These are phyloP conservation scores for Cordyceps tenuipes DNA, from an alignment of 2,329 filamentous ascomycete genomes.

Conservation along the genomic window DNA sequence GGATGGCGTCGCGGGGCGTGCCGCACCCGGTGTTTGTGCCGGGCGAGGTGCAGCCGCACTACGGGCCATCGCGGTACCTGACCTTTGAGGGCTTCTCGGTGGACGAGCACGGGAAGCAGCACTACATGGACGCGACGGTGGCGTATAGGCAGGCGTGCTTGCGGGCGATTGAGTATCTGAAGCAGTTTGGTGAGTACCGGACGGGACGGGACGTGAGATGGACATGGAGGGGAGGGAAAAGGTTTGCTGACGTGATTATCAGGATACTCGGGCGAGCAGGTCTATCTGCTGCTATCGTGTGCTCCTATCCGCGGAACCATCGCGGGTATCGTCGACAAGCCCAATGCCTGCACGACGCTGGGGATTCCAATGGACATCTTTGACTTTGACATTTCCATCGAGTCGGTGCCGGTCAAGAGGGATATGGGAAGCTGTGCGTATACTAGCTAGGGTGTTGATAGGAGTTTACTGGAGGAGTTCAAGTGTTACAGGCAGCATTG, in stretches of 20 bases:
- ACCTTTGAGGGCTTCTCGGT: conserved; percentile 90
- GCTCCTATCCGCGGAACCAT: conserved; percentile 83
- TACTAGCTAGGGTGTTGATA: background rate
- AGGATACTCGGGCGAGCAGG: conserved; percentile 65
- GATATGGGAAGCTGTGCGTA: conserved; percentile 17
- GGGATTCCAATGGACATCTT: conserved; percentile 91
- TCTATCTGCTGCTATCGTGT: conserved; percentile 77
- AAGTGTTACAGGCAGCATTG: too few relatives aligned
- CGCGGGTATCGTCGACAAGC: conserved; percentile 83
- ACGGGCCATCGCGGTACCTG: conserved; percentile 68
- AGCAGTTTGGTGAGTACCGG: conserved; percentile 23
- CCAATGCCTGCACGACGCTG: conserved; percentile 83
- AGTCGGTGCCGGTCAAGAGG: conserved; percentile 17
- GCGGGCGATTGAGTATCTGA: conserved; percentile 33
- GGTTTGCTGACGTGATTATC: background rate
- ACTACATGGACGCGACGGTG: conserved; percentile 78
- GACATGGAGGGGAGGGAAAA: too few relatives aligned
- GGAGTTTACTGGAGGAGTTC: background rate
- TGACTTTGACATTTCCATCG: conserved; percentile 71
- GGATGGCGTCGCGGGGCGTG: conserved; percentile 64
- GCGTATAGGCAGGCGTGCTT: conserved; percentile 78
- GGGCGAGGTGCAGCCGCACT: conserved; percentile 81
- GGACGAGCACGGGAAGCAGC: conserved; percentile 80
- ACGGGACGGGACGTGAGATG: too few relatives aligned
- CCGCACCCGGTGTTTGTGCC: conserved; percentile 81